Conservation (phyloP, 768 basidiomycete genomes). For the Suillus ampliporus region DNA sequence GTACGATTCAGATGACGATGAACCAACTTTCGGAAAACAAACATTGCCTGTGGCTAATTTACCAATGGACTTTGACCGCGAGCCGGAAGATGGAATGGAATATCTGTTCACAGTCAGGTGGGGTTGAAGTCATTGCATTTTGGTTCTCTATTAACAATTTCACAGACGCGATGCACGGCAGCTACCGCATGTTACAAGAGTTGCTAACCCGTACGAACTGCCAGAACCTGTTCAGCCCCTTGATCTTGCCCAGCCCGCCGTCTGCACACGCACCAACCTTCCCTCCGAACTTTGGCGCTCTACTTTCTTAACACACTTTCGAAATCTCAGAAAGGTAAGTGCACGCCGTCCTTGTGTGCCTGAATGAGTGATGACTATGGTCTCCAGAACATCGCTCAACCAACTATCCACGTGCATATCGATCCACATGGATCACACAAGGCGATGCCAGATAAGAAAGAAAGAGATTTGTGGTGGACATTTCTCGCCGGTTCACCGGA, state of each 20-base stretch:
- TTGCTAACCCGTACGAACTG: slow-evolving; percentile 68
- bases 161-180: slow-evolving; percentile 71
- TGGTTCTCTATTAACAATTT: slow-evolving; percentile 17
- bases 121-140: slow-evolving; percentile 19
- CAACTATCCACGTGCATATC: slow-evolving; percentile 47
- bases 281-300: slow-evolving; percentile 74
- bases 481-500: slow-evolving; percentile 74
- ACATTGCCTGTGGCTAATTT: slow-evolving; percentile 83
- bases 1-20: slow-evolving; percentile 61
- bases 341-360: slow-evolving; percentile 1
- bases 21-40: slow-evolving; percentile 67
- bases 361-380: slow-evolving; percentile 11
- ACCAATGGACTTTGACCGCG: slow-evolving; percentile 67
- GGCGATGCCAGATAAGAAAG: slow-evolving; percentile 70
- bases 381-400: slow-evolving; percentile 67
- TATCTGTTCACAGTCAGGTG: slow-evolving; percentile 86
- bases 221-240: slow-evolving; percentile 23
- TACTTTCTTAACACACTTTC: slow-evolving; percentile 61
- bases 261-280: slow-evolving; percentile 39
- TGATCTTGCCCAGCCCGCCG: slow-evolving; percentile 26
- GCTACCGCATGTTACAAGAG: slow-evolving; percentile 70
- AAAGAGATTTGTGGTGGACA: slow-evolving; percentile 82
- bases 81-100: slow-evolving; percentile 74
- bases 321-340: slow-evolving; percentile 63
- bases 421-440: slow-evolving; percentile 28